Base-by-base conservation (phyloP, 106 monocot species). In the Phalaenopsis equestris region DNA sequence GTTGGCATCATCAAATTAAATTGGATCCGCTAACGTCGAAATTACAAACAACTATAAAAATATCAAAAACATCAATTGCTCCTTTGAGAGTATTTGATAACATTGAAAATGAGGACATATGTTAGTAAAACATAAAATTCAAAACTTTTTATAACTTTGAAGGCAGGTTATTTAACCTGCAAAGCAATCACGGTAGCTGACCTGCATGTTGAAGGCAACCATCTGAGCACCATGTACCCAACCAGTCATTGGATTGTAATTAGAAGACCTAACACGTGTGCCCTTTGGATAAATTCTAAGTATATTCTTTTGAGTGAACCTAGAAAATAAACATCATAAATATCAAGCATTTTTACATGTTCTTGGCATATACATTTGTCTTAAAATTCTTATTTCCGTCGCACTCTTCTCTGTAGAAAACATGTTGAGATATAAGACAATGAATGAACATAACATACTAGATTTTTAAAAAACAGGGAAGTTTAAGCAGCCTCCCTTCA, bases 181-280 rank as follows among this genome's bases (percentile, higher is more conserved):
- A 41, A 56, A 82, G 46, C 56, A 77, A 17, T 81, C 2, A n/a
- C 19, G 39, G 55, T 65, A 81, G 38, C 75, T 58, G 68, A 92
- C 94, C 94, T 95, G 92, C 95, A 92, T 95, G 84, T 95, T 95
- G 67, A 95, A 95, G 76, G 95, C 95, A 78, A 95, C 88, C 95
- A 95, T 90, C 79, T 95, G 92, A 76, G 92, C 95, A 77, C 95
- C 92, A 84, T 95, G 95, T 81, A 90, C 72, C 95, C 95, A 95
- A 12, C 88, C 95, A 81, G 87, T 78, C 57, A 92, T 80, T 17
- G 95, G 92, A 57, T 92, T 92, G 81, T 87, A 95, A 65, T 95
- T 95, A 8, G 95, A 90, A 17, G 95, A 95, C 65, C 80, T 81
- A 37, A 95, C 49, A 23, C 95, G 90, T 45, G 89, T 88, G 8